Conservation (phyloP, 805 yeast species). For the Cyberlindnera veronae region DNA sequence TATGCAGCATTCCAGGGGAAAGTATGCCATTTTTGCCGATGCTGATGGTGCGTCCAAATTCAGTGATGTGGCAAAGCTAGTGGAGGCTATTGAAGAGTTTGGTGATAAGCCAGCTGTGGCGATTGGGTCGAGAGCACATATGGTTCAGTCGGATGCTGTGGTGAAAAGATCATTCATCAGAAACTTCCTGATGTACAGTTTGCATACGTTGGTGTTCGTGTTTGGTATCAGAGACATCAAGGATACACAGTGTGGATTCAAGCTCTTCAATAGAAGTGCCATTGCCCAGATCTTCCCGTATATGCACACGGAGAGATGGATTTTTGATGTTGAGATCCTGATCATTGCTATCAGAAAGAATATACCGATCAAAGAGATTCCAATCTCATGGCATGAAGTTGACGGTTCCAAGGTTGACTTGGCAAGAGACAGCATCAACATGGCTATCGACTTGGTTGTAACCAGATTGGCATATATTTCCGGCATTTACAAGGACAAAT, state of each 20-base stretch:
- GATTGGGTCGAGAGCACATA: conserved; percentile 93
- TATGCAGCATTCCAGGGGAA: conserved; percentile 68
- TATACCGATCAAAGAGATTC: conserved; percentile 68
- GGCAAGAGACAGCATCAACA: conserved; percentile 83
- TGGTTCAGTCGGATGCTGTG: conserved; percentile 94
- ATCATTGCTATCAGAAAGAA: conserved; percentile 71
- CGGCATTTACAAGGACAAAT: conserved; percentile 64
- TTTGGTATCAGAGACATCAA: conserved; percentile 85
- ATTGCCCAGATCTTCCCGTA: conserved; percentile 69
- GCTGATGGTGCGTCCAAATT: conserved; percentile 96
- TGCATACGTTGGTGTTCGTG: conserved; percentile 79
- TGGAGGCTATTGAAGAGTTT: conserved; percentile 35
- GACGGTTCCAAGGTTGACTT: conserved; percentile 92
- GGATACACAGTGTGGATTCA: conserved; percentile 98
- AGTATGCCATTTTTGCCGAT: conserved; percentile 82
- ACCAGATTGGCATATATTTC: conserved; percentile 84
- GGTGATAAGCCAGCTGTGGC: conserved; percentile 54
- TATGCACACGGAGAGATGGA: conserved; percentile 98
- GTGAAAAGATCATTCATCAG: conserved; percentile 88
- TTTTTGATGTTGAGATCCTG: conserved; percentile 91
- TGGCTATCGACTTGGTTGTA: conserved; percentile 92
- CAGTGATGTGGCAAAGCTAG: conserved; percentile 56
- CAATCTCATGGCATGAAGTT: conserved; percentile 96
- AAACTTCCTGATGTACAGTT: conserved; percentile 88
- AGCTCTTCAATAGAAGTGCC: conserved; percentile 76